Percentiles rank a stretch among this genome's conserved stretches.
Conservation (phyloP, 176 grass and related monocot species). For the Tuctoria greenei region DNA sequence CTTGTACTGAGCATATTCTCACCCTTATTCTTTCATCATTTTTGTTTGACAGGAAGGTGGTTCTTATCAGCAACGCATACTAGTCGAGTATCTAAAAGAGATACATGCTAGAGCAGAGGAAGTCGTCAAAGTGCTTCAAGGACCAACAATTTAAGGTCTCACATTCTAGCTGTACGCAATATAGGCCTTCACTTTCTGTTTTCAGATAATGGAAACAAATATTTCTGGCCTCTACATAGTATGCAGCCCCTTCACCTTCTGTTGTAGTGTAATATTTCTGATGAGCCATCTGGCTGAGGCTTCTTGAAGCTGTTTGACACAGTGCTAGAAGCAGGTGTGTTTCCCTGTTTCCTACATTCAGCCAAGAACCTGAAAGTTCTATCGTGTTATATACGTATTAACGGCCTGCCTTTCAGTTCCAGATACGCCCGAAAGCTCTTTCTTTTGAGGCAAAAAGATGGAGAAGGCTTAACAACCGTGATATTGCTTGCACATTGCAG, state of each 20-base stretch:
- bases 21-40: background rate
- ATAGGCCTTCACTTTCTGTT: background rate
- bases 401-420: background rate
- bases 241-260: background rate
- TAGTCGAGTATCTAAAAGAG: conserved; percentile 88
- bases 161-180: background rate
- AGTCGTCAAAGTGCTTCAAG: conserved; percentile 68
- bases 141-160: conserved; percentile 41
- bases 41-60: conserved; percentile 76
- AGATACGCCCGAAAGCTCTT: background rate
- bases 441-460: background rate
- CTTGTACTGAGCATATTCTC: background rate
- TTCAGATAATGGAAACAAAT: too few relatives aligned
- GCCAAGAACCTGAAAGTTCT: background rate
- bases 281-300: background rate
- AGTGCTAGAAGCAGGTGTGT: background rate
- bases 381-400: background rate
- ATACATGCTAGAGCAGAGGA: conserved; percentile 82
- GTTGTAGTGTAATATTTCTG: background rate
- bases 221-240: too few relatives aligned
- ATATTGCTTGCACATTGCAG: background rate
- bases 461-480: background rate
- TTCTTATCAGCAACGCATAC: conserved; percentile 79
- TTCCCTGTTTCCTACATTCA: background rate
- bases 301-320: background rate